Conservation (phyloP, 768 basidiomycete species). For the Trametes elegans region DNA sequence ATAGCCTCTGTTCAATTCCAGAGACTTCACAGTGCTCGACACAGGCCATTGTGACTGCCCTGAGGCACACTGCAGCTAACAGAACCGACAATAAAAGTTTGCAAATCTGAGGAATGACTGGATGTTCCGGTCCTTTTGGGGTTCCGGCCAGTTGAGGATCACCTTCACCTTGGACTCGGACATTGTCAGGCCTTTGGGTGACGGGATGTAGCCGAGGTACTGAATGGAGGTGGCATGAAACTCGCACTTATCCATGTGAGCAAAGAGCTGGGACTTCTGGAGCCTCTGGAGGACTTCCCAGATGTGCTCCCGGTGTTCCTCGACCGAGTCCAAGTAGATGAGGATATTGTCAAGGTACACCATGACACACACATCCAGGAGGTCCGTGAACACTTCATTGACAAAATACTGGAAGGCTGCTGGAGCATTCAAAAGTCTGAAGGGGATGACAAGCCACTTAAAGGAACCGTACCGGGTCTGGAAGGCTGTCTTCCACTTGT, state of each 20-base stretch:
- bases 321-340: no score
- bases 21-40: no score
- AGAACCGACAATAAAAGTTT: no score
- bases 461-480: no score
- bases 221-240: constrained; percentile 38
- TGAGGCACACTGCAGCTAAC: no score
- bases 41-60: no score
- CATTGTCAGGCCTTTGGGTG: constrained; percentile 35
- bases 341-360: constrained; percentile 15
- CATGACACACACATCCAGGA: constrained; percentile 8
- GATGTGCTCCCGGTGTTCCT: constrained; percentile 20
- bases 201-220: constrained; percentile 42
- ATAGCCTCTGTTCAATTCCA: no score
- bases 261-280: no score
- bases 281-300: constrained; percentile 25
- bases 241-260: constrained; percentile 31
- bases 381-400: constrained; percentile 14
- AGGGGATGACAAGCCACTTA: no score
- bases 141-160: constrained; percentile 31
- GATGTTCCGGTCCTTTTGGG: constrained; percentile 26
- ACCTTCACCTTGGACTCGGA: constrained; percentile 38
- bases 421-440: constrained; percentile 13
- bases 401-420: constrained; percentile 11
- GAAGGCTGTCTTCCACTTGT: no score
- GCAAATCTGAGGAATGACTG: no score